Evolutionary conservation across 2,329 filamentous ascomycete species (phyloP), one percentile per base, ranked within the genome.

Genomic region (Sporothrix dimorphospora): DNA sequence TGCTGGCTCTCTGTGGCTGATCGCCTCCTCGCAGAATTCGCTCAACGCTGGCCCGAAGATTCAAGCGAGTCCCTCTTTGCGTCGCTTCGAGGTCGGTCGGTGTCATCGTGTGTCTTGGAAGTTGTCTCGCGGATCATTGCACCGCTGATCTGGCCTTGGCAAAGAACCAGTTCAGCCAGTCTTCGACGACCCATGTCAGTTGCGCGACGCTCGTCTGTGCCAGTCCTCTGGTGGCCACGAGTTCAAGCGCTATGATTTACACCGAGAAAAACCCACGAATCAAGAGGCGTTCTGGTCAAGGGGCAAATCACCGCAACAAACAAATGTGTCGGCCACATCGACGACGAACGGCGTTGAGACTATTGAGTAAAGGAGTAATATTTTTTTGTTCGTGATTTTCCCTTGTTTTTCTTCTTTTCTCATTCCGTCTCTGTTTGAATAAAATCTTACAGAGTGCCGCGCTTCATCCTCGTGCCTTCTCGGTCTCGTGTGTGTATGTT

Each of bases 241-340:
- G 8, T 8, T 8, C 21, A 1, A 2, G n/a, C 68, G 51, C 42
- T 51, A 19, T 70, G 21, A 45, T n/a, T 21, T 24, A 16, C 27
- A 24, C 57, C 69, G 69, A 68, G 51, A 59, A 67, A 45, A 67
- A 19, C 11, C 70, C 70, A 71, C 70, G 49, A 71, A 71, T 71
- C 61, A 71, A 61, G 21, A 45, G 4, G 21, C 70, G 38, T 7
- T n/a, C 12, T 65, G 4, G n/a, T 3, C 38, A 45, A 38, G 53
- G 19, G 59, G 21, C 42, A 34, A 34, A 63, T 40, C 57, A n/a
- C 40, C 57, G n/a, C 34, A 9, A 42, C 59, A 65, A 65, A n/a
- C 38, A 45, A 9, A 65, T 21, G 24, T 65, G 38, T n/a, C 21
- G 59, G 45, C 24, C n/a, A n/a, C n/a, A 61, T 40, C 34, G 9